These are phyloP conservation scores for Micromonas pusilla DNA, from an alignment of 139 green algal genomes.

Conservation along the genomic window DNA sequence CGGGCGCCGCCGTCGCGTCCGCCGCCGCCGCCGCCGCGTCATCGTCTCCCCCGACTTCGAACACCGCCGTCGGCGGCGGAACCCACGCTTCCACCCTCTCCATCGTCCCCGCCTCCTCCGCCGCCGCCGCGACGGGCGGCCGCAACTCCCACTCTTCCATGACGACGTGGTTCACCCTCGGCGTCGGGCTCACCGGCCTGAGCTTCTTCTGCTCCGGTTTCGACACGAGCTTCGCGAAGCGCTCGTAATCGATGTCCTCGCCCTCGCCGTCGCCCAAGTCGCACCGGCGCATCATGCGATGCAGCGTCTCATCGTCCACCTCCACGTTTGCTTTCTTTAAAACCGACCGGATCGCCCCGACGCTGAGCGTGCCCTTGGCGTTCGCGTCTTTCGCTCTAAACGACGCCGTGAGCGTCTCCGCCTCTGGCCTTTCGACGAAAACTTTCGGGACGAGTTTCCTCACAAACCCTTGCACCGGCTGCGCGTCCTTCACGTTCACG, in stretches of 20 bases:
- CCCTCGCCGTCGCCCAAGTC: not conserved
- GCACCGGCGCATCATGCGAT: not conserved
- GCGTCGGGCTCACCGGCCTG: too few relatives aligned
- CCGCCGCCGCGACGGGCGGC: too few relatives aligned
- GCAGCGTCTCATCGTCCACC: not conserved
- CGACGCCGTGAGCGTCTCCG: not conserved
- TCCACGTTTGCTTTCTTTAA: not conserved
- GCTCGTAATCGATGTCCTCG: not conserved
- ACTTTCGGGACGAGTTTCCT: not conserved
- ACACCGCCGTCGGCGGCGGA: too few relatives aligned
- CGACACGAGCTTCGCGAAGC: not conserved
- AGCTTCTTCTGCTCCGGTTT: too few relatives aligned
- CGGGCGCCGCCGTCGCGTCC: too few relatives aligned
- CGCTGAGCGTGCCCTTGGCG: not conserved
- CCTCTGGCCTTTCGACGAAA: not conserved
- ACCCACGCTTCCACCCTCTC: too few relatives aligned
- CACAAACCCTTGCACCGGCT: not conserved
- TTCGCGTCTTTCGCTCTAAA: not conserved
- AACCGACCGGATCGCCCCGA: not conserved
- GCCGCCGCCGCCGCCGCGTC: too few relatives aligned
- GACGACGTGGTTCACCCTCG: too few relatives aligned
- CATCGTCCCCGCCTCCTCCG: too few relatives aligned
- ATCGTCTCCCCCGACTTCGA: too few relatives aligned
- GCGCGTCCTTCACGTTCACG: too few relatives aligned
- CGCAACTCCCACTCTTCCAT: too few relatives aligned